These are phyloP conservation scores for Colletotrichum chlorophyti DNA, from an alignment of 2,329 filamentous ascomycete species.

Conservation along the genomic window DNA sequence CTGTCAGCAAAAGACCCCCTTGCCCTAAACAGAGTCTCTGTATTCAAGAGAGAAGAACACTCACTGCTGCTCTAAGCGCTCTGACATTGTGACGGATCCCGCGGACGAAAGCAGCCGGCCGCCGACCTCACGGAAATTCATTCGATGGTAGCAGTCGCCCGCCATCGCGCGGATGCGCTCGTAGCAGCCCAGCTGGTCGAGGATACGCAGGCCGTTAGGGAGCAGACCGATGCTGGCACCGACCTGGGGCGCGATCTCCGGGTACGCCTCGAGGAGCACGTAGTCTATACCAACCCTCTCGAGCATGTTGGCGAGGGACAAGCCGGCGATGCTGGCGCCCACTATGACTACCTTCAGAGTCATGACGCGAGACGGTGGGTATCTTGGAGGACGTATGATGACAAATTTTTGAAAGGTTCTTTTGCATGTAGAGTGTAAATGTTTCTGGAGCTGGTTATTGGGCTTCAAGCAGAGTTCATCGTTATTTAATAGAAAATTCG, in stretches of 20 bases:
- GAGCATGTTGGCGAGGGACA: conserved; percentile 41
- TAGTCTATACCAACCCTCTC: conserved; percentile 54
- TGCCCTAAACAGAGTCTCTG: too few relatives aligned
- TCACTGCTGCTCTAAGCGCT: conserved; percentile 12
- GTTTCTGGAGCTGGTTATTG: too few relatives aligned
- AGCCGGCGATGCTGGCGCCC: conserved; percentile 54
- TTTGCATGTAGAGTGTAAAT: too few relatives aligned
- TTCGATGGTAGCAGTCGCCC: conserved; percentile 11
- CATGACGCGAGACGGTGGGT: neutral
- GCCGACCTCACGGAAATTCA: neutral
- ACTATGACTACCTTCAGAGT: conserved; percentile 50
- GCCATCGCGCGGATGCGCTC: conserved; percentile 34
- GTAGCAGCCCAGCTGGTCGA: conserved; percentile 53
- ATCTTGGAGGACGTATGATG: too few relatives aligned
- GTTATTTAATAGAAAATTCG: too few relatives aligned
- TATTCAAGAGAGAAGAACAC: conserved; percentile 33
- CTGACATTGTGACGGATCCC: neutral
- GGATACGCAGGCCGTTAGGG: conserved; percentile 48
- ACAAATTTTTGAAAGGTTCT: too few relatives aligned
- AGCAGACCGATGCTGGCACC: conserved; percentile 55
- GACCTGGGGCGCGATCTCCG: conserved; percentile 48
- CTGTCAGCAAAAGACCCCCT: neutral
- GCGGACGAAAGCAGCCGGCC: conserved; percentile 29
- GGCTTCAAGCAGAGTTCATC: too few relatives aligned
- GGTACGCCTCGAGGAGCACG: conserved; percentile 51